Evolutionary conservation across 1,139 yeast genomes (phyloP).

Genomic region (Zygosaccharomyces sapae): DNA sequence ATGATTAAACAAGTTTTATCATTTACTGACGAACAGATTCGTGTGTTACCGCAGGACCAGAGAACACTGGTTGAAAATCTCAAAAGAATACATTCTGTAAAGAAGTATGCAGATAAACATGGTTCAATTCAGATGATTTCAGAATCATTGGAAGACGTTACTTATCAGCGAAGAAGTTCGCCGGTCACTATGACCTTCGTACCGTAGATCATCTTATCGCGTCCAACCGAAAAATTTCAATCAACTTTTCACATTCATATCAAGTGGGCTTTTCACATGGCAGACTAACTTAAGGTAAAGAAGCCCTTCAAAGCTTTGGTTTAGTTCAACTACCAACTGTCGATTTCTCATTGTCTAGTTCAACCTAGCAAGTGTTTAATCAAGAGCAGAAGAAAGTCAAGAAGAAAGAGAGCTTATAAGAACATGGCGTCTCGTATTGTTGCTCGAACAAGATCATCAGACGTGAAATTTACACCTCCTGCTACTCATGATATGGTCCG

Average conservation of each 20-base stretch:
- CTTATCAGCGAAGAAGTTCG: no score
- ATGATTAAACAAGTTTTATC: constrained; percentile 62
- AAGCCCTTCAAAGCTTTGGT: neutral
- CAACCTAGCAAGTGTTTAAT: constrained; percentile 8
- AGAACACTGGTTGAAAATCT: constrained; percentile 56
- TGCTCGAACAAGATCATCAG: constrained; percentile 32
- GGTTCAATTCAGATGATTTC: neutral
- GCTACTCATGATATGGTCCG: constrained; percentile 84
- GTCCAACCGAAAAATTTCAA: neutral
- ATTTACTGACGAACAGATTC: constrained; percentile 53
- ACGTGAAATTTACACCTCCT: constrained; percentile 58
- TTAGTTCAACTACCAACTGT: neutral
- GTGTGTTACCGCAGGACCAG: constrained; percentile 55
- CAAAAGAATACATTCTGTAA: constrained; percentile 49
- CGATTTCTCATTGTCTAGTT: constrained; percentile 6
- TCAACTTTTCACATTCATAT: constrained; percentile 4
- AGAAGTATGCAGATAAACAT: neutral
- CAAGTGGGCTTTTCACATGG: constrained; percentile 4
- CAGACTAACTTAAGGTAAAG: neutral
- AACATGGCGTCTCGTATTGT: constrained; percentile 6
- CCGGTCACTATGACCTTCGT: neutral
- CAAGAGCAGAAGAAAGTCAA: no score
- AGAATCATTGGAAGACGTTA: no score
- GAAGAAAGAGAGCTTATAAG: neutral
- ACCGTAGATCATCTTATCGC: constrained; percentile 2